Base-by-base conservation (phyloP, 1,139 yeast species). In the Nakaseomyces uthaithaninus region DNA sequence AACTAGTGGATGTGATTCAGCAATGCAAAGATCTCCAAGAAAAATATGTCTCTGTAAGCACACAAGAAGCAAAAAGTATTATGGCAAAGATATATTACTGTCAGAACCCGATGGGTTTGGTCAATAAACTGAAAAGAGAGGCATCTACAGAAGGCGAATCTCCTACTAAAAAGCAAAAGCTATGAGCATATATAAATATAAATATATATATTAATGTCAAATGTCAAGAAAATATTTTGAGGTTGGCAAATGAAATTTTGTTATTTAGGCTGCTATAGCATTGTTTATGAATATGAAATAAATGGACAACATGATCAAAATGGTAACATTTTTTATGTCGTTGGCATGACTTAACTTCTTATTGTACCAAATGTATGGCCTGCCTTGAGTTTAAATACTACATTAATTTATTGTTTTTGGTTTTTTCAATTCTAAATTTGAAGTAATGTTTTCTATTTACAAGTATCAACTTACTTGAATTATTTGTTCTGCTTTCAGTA, bases 11-110 rank as follows among this genome's bases (percentile, higher is more conserved):
- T 6, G 60, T 73, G 0, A 66, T 81, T 15, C 61, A 66, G 37
- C 62, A 66, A 38, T 80, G 89, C 53, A 67, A 72, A n/a, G 58
- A 59, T 9, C 46, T 65, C 2, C 69, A 80, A 5, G 66, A 67
- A 43, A 61, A 63, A 4, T 55, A 67, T 2, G 60, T 63, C 7
- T 66, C 68, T 38, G 72, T 81, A 0, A 61, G 76, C 6, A 66
- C 74, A 38, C 84, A 80, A 42, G 80, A 75, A 42, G 80, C 84
- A 14, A 75, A 71, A 33, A 60, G 60, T 15, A 76, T 80, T 18
- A 85, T 79, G 44, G 74, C 73, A 36, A 80, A 77, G 55, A 71
- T 80, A 24, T 78, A 75, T 48, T 77, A 72, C 49, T 73, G 80
- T 33, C 61, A 77, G 37, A 76, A 77, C 48, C 91, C 91, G 8